These are phyloP conservation scores for Berberis vulgaris DNA, from an alignment of 164 flowering plant species.

Conservation along the genomic window DNA sequence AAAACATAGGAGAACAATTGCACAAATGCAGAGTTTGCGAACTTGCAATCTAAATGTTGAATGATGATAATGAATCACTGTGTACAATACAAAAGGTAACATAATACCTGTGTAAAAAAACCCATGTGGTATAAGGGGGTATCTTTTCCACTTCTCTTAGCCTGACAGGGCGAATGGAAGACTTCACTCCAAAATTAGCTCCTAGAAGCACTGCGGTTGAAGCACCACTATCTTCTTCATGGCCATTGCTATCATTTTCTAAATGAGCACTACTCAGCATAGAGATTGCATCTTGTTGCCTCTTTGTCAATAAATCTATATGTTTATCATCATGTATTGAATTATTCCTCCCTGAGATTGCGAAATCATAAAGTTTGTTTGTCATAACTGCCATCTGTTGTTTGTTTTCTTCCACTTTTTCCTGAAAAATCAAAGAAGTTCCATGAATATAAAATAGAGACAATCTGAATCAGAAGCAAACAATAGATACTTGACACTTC, in stretches of 20 bases:
- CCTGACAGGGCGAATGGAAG: constrained; percentile 63
- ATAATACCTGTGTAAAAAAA: constrained; percentile 80
- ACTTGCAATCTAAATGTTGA: too few relatives aligned
- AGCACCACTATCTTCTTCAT: constrained; percentile 57
- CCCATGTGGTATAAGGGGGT: constrained; percentile 97
- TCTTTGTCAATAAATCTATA: constrained; percentile 46
- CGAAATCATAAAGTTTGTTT: constrained; percentile 27
- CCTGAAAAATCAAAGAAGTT: constrained; percentile 30
- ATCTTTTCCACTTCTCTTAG: constrained; percentile 66
- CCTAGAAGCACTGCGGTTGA: constrained; percentile 69
- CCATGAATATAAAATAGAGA: neutral
- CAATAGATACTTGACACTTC: neutral
- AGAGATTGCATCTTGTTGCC: constrained; percentile 68
- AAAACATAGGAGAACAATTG: neutral
- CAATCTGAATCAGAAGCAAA: neutral
- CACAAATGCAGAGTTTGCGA: neutral
- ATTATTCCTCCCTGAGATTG: constrained; percentile 36
- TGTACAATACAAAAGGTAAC: neutral
- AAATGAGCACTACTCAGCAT: constrained; percentile 49
- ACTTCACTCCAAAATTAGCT: constrained; percentile 57
- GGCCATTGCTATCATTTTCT: constrained; percentile 29
- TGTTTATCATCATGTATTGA: constrained; percentile 13
- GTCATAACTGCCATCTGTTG: constrained; percentile 46
- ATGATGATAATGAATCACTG: too few relatives aligned
- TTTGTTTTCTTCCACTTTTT: constrained; percentile 66